Evolutionary conservation across 2,329 filamentous ascomycete genomes (phyloP).

Genomic region (Neonectria neomacrospora): DNA sequence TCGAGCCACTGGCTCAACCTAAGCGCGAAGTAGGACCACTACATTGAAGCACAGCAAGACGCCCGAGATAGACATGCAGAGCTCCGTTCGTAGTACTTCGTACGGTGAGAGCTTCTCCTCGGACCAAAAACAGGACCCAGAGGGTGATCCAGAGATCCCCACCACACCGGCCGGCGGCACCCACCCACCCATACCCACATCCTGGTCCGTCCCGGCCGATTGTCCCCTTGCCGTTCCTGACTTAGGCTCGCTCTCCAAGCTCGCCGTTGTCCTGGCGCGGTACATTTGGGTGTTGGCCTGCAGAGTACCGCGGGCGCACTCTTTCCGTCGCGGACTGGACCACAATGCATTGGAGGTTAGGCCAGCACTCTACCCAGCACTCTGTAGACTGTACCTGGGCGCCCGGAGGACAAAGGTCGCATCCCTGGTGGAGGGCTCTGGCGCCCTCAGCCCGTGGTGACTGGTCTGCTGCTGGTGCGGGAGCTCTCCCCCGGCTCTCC

Average conservation of each 20-base stretch:
- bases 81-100: constrained; percentile 4
- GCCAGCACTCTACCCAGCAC: constrained; percentile 14
- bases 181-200: constrained; percentile 29
- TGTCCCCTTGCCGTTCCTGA: constrained; percentile 44
- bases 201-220: constrained; percentile 43
- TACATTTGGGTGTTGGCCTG: constrained; percentile 29
- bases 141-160: constrained; percentile 24
- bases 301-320: constrained; percentile 23
- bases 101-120: constrained; percentile 11
- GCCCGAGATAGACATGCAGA: constrained; percentile 9
- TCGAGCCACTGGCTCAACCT: constrained; percentile 10
- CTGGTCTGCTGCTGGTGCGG: constrained; percentile 30
- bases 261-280: constrained; percentile 30
- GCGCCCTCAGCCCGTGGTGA: constrained; percentile 3
- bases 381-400: constrained; percentile 12
- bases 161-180: constrained; percentile 28
- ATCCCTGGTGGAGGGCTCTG: constrained; percentile 25
- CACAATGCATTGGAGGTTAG: constrained; percentile 11
- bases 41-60: constrained; percentile 9
- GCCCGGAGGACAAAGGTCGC: constrained; percentile 18
- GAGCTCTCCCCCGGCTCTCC: constrained; percentile 25
- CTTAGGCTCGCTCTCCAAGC: constrained; percentile 38
- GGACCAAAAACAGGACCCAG: background rate
- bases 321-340: constrained; percentile 6
- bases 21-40: background rate